Evolutionary conservation across 1,284 basidiomycete species (phyloP).

Genomic region (Rugosomyces carneus): DNA sequence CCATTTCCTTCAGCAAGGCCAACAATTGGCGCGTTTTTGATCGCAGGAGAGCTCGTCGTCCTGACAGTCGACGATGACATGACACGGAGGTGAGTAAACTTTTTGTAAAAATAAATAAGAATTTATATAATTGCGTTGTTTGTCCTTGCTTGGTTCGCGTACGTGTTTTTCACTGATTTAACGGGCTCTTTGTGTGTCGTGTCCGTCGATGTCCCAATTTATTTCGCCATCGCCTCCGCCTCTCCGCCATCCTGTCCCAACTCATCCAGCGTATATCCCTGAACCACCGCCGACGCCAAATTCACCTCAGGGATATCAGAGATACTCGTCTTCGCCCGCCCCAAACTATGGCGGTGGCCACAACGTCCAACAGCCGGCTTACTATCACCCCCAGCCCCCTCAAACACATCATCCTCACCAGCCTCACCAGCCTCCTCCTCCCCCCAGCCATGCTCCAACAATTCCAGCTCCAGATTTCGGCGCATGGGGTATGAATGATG

Average conservation of each 20-base stretch:
- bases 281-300: constrained; percentile 78
- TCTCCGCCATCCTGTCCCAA: constrained; percentile 84
- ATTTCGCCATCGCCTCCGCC: constrained; percentile 64
- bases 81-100: constrained; percentile 10
- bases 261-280: constrained; percentile 84
- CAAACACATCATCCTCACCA: constrained; percentile 29
- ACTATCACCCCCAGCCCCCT: constrained; percentile 31
- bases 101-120: constrained; percentile 12
- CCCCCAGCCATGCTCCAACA: constrained; percentile 11
- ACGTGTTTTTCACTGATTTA: background rate
- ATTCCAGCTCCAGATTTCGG: constrained; percentile 44
- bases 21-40: constrained; percentile 78
- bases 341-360: constrained; percentile 24
- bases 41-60: constrained; percentile 57
- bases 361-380: constrained; percentile 27
- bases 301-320: constrained; percentile 72
- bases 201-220: constrained; percentile 24
- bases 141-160: constrained; percentile 8
- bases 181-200: too few species aligned
- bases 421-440: constrained; percentile 22
- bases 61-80: constrained; percentile 44
- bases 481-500: constrained; percentile 85
- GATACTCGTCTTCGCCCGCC: constrained; percentile 60
- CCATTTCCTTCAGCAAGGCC: constrained; percentile 86
- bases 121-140: constrained; percentile 5